Evolutionary conservation across 768 basidiomycete species (phyloP), one percentile per base, ranked within the genome.

Genomic region (Pleurotus sapidus): DNA sequence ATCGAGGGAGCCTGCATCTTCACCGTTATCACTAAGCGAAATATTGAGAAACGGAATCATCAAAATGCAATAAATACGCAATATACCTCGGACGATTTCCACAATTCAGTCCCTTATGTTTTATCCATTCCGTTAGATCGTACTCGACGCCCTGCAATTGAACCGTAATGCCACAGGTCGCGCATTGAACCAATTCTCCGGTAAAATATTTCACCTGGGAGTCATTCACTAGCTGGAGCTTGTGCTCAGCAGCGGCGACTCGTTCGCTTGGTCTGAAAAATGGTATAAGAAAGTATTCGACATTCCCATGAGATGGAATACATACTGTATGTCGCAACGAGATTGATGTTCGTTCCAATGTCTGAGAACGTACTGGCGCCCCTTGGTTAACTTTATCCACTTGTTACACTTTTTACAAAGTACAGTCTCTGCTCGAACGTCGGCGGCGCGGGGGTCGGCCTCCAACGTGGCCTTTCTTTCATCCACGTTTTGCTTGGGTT

Each of bases 171-270:
- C 74, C 73, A 68, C 88, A 91, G 7, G 70, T 64, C 14, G 67
- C 68, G 68, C 88, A 91, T 17, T 76, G 72, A 18, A 88, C 79
- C 56, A 68, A 69, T 37, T 67, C 66, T 0, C 74, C 56, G 5
- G 78, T 72, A 64, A 81, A 85, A 0, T 67, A 63, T 67, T 78
- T 81, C 43, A 77, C 87, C 62, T 84, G 83, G 23, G 80, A 63
- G 66, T 90, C 88, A 60, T 88, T 89, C 30, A 88, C 75, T 58
- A 90, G 69, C 54, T 72, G 69, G 37, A 88, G 68, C 69, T 83
- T 86, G 57, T 88, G 77, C 60, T 87, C 83, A 14, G 84, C 80
- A 15, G 81, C 78, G 6, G 84, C 81, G 38, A 88, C 81, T 27
- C 84, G 79, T 56, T 79, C 81, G 61, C 77, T 80, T 5, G 84